Percentiles rank a stretch among this genome's conserved stretches.
phyloP scores from a whole-genome alignment of 2,329 filamentous ascomycete species.

The Penicillium sp. region DNA sequence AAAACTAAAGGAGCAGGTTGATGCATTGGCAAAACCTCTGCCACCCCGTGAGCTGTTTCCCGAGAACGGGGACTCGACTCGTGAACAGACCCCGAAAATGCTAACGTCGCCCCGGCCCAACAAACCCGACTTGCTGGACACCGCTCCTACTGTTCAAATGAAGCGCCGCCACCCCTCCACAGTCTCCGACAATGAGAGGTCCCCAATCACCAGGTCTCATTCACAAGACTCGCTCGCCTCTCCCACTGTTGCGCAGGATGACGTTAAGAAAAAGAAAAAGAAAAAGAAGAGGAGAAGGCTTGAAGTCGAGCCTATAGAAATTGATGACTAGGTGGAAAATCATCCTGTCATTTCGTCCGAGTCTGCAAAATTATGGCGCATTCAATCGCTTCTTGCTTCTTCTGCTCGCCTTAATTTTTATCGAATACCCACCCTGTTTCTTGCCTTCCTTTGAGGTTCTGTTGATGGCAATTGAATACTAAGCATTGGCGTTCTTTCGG shows the following conservation, averaged over 20 bases:
- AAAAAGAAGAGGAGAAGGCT: slow-evolving; percentile 25
- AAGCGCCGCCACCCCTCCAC: slow-evolving; percentile 6
- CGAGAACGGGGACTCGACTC: not conserved
- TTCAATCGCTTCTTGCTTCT: not conserved
- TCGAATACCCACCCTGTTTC: not conserved
- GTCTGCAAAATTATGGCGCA: not conserved
- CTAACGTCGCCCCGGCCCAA: not conserved
- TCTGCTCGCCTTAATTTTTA: not conserved
- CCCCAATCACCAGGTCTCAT: not conserved
- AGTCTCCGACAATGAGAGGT: slow-evolving; percentile 9
- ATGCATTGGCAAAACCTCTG: not conserved
- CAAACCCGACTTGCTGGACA: not conserved
- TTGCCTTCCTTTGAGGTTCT: not conserved
- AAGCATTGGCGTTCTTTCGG: slow-evolving; percentile 11
- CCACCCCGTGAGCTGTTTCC: not conserved
- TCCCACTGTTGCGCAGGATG: not conserved
- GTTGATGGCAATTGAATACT: slow-evolving; percentile 1
- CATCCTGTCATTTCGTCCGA: not conserved
- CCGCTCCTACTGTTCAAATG: not conserved
- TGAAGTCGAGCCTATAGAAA: slow-evolving; percentile 6
- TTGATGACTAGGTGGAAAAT: slow-evolving; percentile 7
- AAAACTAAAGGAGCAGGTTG: slow-evolving; percentile 4
- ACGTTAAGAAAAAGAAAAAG: slow-evolving; percentile 18
- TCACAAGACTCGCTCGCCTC: not conserved
- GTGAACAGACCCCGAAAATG: not conserved